A percentile compares a stretch with the other conserved stretches of the same genome.
Evolutionary conservation across 2,329 filamentous ascomycete species (phyloP).

Genomic region (Penicillium sp.): DNA sequence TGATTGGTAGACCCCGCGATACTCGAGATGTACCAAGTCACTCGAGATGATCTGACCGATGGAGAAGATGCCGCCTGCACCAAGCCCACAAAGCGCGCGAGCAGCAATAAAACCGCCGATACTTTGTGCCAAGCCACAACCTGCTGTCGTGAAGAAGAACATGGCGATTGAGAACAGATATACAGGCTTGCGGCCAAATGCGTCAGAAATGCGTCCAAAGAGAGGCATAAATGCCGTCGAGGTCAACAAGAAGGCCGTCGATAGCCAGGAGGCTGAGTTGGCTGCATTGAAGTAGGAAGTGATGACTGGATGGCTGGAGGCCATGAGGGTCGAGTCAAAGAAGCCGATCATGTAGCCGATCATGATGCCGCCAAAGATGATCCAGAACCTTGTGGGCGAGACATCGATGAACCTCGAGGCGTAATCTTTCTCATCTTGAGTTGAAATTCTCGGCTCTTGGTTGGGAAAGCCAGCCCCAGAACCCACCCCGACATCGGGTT

Average conservation of each 20-base stretch:
- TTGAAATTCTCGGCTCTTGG: slow-evolving; percentile 3
- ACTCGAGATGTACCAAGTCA: slow-evolving; percentile 73
- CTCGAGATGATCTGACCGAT: slow-evolving; percentile 63
- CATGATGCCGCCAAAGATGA: slow-evolving; percentile 61
- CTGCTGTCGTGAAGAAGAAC: slow-evolving; percentile 65
- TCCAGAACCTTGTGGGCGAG: slow-evolving; percentile 55
- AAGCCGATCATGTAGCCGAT: slow-evolving; percentile 57
- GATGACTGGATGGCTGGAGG: slow-evolving; percentile 76
- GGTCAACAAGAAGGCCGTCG: slow-evolving; percentile 74
- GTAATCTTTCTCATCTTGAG: slow-evolving; percentile 23
- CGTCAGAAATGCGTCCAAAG: slow-evolving; percentile 71
- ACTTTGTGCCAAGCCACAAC: slow-evolving; percentile 68
- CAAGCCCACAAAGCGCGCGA: slow-evolving; percentile 68
- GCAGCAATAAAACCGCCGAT: slow-evolving; percentile 72
- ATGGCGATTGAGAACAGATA: slow-evolving; percentile 63
- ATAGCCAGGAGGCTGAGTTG: slow-evolving; percentile 79
- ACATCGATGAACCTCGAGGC: slow-evolving; percentile 40
- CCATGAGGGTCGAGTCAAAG: slow-evolving; percentile 81
- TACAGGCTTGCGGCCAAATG: slow-evolving; percentile 66
- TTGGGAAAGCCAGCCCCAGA: slow-evolving; percentile 11
- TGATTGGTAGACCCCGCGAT: slow-evolving; percentile 46
- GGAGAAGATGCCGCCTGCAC: slow-evolving; percentile 69
- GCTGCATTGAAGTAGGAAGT: slow-evolving; percentile 76
- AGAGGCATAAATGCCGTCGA: slow-evolving; percentile 75
- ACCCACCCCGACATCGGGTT: slow-evolving; percentile 28